A percentile compares a stretch with the other conserved stretches of the same genome.
phyloP scores from a whole-genome alignment of 352 stramenopile species.

The Pythium graminicola region DNA sequence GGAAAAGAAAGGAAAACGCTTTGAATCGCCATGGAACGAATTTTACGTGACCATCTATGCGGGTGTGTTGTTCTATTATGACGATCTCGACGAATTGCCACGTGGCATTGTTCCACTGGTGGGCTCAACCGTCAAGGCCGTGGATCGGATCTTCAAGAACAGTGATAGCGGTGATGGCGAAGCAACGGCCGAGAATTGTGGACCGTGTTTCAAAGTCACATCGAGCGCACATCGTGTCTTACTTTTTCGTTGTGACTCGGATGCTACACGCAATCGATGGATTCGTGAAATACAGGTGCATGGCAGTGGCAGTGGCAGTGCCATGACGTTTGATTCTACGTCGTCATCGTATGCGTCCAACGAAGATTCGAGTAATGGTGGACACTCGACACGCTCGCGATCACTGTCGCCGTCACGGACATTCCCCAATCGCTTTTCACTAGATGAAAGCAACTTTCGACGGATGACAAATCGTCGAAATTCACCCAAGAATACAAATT shows the following conservation, averaged over 20 bases:
- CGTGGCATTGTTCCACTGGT: constrained; percentile 29
- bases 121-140: constrained; percentile 26
- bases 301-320: not conserved
- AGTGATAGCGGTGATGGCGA: constrained; percentile 22
- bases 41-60: constrained; percentile 29
- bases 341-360: constrained; percentile 3
- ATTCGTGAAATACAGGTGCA: constrained; percentile 19
- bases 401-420: constrained; percentile 4
- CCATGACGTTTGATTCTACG: not conserved
- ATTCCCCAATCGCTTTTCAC: constrained; percentile 15
- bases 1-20: constrained; percentile 37
- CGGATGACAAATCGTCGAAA: not conserved
- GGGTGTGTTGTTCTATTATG: constrained; percentile 35
- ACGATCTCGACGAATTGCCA: constrained; percentile 26
- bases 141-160: constrained; percentile 39
- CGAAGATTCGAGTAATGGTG: constrained; percentile 15
- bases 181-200: constrained; percentile 27
- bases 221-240: constrained; percentile 30
- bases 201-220: constrained; percentile 40
- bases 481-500: too few relatives aligned
- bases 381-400: constrained; percentile 1
- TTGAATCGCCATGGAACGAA: constrained; percentile 33
- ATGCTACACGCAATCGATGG: constrained; percentile 17
- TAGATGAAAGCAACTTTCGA: constrained; percentile 19
- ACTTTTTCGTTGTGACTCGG: constrained; percentile 28